Conservation (phyloP, 208 protist genomes). For the Vickermania ingenoplastis region DNA sequence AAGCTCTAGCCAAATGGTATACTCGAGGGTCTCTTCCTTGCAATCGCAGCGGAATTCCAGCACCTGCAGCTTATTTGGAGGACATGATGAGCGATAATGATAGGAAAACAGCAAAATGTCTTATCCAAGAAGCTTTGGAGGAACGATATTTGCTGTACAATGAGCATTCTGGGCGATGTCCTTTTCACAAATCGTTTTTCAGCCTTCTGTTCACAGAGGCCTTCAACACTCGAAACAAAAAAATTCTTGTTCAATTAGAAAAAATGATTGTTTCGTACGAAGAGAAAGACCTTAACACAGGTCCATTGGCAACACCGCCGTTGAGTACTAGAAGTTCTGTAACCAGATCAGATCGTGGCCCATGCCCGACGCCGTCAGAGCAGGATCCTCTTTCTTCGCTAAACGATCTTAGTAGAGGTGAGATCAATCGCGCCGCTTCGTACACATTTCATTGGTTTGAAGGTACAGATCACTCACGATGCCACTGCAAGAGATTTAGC, state of each 20-base stretch:
- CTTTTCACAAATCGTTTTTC: constrained; percentile 67
- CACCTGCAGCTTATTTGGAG: not conserved
- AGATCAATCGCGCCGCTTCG: not conserved
- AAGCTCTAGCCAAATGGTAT: not conserved
- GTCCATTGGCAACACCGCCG: not conserved
- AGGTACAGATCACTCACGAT: not conserved
- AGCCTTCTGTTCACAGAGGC: constrained; percentile 58
- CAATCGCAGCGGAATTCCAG: not conserved
- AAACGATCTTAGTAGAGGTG: not conserved
- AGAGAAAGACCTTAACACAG: constrained; percentile 1
- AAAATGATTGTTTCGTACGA: constrained; percentile 57
- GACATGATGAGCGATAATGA: constrained; percentile 8
- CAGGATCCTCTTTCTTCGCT: not conserved
- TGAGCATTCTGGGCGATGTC: constrained; percentile 28
- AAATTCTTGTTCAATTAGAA: constrained; percentile 68
- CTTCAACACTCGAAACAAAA: constrained; percentile 35
- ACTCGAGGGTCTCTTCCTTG: not conserved
- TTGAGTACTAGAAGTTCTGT: not conserved
- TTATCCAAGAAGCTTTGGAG: constrained; percentile 60
- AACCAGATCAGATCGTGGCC: not conserved
- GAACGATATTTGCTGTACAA: constrained; percentile 76
- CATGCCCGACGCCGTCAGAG: not conserved
- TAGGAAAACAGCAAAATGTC: constrained; percentile 10
- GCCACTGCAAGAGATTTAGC: not conserved
- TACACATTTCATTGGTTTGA: not conserved